phyloP scores from a whole-genome alignment of 441 rosid genomes.

The Geranium incanum region DNA sequence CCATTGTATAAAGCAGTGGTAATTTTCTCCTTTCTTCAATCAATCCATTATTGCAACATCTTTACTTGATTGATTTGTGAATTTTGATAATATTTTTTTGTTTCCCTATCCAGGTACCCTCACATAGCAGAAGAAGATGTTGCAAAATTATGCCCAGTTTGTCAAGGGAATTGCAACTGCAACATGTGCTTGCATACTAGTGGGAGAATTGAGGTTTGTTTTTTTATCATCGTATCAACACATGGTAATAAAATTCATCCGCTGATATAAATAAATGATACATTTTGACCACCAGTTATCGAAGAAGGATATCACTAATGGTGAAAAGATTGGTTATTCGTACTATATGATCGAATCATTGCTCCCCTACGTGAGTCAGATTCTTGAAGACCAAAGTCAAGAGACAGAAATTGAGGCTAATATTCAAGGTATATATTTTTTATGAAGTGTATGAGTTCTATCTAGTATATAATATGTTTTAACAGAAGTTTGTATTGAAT shows the following conservation, averaged over 20 bases:
- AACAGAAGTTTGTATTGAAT: slow-evolving; percentile 1
- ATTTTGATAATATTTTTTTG: background rate
- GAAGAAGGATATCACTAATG: slow-evolving; percentile 29
- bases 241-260: background rate
- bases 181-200: slow-evolving; percentile 53
- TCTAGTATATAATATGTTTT: background rate
- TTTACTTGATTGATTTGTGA: background rate
- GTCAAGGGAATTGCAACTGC: slow-evolving; percentile 75
- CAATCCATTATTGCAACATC: background rate
- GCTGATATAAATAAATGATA: slow-evolving; percentile 14
- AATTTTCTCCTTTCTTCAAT: slow-evolving; percentile 15
- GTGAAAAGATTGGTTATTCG: slow-evolving; percentile 47
- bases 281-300: slow-evolving; percentile 42
- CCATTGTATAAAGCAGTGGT: slow-evolving; percentile 70
- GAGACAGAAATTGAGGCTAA: slow-evolving; percentile 56
- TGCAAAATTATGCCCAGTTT: slow-evolving; percentile 57
- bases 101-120: slow-evolving; percentile 52
- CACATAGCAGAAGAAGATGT: slow-evolving; percentile 42
- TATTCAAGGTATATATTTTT: slow-evolving; percentile 39
- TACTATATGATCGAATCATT: slow-evolving; percentile 42
- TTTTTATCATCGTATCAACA: slow-evolving; percentile 2
- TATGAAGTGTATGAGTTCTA: slow-evolving; percentile 3
- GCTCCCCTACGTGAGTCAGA: slow-evolving; percentile 53
- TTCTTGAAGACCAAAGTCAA: slow-evolving; percentile 42
- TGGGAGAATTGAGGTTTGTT: slow-evolving; percentile 58